Base-by-base conservation (phyloP, 805 yeast species). In the Yarrowia keelungensis region DNA sequence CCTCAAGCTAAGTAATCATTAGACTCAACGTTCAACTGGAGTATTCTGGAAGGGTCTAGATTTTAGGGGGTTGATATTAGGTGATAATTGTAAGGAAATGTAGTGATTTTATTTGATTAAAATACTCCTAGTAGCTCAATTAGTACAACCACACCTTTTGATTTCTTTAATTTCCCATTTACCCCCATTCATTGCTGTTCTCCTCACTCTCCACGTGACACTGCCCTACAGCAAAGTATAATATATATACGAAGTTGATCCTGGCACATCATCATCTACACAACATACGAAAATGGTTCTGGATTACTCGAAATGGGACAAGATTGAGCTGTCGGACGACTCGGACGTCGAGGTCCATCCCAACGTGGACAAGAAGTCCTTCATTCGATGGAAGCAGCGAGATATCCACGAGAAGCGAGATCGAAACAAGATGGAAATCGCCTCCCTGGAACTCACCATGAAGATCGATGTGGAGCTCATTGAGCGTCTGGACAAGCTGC, bases 231-330 rank as follows among this genome's bases (percentile, higher is more conserved):
- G 45, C 39, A 56, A 56, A 14, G 15, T 5, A 19, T 35, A 15
- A 47, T 61, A 46, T 47, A 61, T 47, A 19, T 16, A 19, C n/a
- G 32, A 26, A 26, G 32, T 26, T 26, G 32, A 26, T 11, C 49
- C 8, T 16, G 36, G 38, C 19, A 19, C 39, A 15, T 8, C 43
- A 19, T 7, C 11, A 4, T 2, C 36, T 14, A 16, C 42, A 19
- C 26, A 26, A 47, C 45, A 39, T 22, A 49, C 16, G n/a, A n/a
- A 16, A 35, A 91, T 90, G 96, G 87, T 91, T 41, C 87, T 95
- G 72, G 99, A 95, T 78, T 95, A 95, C 79, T 92, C 97, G 11
- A 95, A 94, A 77, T 95, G 99, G 98, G 99, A 95, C 79, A 91
- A 92, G 77, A 86, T 95, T 70, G 99, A 95, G 78, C 81, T 95